phyloP scores from a whole-genome alignment of 208 protist species.

The Acanthamoeba rhysodes region DNA sequence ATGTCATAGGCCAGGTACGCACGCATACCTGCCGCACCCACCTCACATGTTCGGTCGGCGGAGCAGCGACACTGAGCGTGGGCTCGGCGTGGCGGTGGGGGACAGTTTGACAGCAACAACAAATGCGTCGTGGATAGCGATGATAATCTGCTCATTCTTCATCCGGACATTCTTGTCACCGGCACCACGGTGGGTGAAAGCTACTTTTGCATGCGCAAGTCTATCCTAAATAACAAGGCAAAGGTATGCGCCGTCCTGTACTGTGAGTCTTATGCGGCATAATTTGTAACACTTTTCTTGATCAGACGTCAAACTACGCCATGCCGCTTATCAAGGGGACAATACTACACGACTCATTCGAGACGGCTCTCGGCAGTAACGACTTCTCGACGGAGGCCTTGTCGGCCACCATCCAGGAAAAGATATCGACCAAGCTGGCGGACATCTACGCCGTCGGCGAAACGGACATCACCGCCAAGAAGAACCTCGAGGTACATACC shows the following conservation, averaged over 20 bases:
- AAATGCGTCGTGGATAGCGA: conserved; percentile 50
- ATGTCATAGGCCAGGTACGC: conserved; percentile 52
- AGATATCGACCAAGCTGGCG: not conserved
- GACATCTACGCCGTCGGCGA: conserved; percentile 64
- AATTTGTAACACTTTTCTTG: not conserved
- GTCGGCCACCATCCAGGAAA: conserved; percentile 8
- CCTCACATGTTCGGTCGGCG: not conserved
- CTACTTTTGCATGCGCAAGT: conserved; percentile 71
- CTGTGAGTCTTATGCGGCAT: not conserved
- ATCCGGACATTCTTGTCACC: conserved; percentile 68
- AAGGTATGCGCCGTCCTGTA: conserved; percentile 10
- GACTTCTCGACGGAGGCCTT: conserved; percentile 61
- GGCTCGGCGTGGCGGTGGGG: not conserved
- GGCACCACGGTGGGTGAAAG: conserved; percentile 71
- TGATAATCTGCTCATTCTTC: conserved; percentile 61
- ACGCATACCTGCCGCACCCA: not conserved
- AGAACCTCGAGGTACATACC: not conserved
- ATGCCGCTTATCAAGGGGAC: conserved; percentile 70
- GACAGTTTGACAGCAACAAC: not conserved
- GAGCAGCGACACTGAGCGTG: not conserved
- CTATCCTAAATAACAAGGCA: conserved; percentile 33
- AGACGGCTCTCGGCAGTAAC: conserved; percentile 18
- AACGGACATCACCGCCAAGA: not conserved
- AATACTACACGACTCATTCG: conserved; percentile 69
- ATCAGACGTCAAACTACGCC: not conserved